Evolutionary conservation across 1,284 basidiomycete genomes (phyloP).

Genomic region (Moesziomyces antarcticus): DNA sequence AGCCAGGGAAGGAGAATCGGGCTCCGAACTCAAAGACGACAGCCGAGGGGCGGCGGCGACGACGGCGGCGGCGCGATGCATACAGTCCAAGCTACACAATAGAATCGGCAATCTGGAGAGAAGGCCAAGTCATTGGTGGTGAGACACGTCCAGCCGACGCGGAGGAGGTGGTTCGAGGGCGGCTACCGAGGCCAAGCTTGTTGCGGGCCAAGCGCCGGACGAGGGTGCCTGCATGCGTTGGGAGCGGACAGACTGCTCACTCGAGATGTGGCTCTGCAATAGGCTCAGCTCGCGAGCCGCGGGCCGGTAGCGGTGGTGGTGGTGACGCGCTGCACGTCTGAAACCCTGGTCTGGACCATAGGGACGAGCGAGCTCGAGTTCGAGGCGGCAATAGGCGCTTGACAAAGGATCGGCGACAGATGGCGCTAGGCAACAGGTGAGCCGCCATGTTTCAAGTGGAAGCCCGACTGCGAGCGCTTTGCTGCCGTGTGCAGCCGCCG

Average conservation of each 20-base stretch:
- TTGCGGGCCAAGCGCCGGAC: not conserved
- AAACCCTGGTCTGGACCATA: not conserved
- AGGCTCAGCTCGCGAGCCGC: not conserved
- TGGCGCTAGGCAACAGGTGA: not conserved
- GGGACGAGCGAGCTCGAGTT: not conserved
- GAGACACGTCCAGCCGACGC: not conserved
- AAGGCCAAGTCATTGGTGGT: not conserved
- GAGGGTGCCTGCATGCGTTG: not conserved
- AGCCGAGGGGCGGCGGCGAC: not conserved
- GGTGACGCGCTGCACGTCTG: not conserved
- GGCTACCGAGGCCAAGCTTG: not conserved
- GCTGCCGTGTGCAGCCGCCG: not conserved
- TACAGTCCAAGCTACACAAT: conserved; percentile 1
- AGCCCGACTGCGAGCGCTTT: conserved; percentile 6
- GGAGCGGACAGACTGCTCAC: not conserved
- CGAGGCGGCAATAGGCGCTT: not conserved
- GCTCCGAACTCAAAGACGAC: conserved; percentile 5
- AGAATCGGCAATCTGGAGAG: not conserved
- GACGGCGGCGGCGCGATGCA: conserved; percentile 1
- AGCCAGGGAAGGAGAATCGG: conserved; percentile 3
- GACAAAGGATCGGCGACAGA: not conserved
- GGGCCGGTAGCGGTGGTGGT: not conserved
- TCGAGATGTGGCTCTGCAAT: too few species aligned
- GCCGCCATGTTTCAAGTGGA: conserved; percentile 22
- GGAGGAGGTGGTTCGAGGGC: too few species aligned